Percentiles rank a stretch among this genome's conserved stretches.
Conservation (phyloP, 2,329 filamentous ascomycete genomes). For the Immersiporthe knoxdaviesiana region DNA sequence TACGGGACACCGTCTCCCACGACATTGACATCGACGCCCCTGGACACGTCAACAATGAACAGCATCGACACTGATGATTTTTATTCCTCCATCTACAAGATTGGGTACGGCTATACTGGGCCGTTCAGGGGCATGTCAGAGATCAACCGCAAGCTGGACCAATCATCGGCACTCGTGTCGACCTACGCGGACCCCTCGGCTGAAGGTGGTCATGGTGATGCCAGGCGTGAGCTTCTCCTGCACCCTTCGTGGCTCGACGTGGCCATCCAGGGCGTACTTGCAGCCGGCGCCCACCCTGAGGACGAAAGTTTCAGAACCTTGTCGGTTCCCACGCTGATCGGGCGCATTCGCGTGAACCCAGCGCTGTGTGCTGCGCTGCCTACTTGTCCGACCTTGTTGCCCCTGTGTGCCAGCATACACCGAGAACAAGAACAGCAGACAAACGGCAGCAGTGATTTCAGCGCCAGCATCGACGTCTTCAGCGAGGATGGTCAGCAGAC, state of each 20-base stretch:
- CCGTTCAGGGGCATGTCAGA: background rate
- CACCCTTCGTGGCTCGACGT: background rate
- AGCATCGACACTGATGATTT: background rate
- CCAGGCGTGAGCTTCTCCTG: background rate
- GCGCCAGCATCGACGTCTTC: background rate
- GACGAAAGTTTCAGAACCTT: background rate
- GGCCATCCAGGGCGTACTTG: background rate
- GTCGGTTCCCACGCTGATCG: background rate
- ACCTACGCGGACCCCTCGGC: background rate
- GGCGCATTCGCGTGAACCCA: background rate
- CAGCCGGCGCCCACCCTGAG: background rate
- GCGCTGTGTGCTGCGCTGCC: background rate
- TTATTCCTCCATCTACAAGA: background rate
- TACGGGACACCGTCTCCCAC: background rate
- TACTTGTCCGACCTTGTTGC: background rate
- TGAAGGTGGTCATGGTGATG: background rate
- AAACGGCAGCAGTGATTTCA: background rate
- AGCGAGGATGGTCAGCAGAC: background rate
- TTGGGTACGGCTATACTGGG: background rate
- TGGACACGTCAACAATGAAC: background rate
- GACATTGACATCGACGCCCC: background rate
- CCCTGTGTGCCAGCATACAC: background rate
- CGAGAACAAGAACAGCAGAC: background rate
- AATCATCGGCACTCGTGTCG: background rate
- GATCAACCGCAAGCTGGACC: background rate